Evolutionary conservation across 164 flowering plant species (phyloP).

Genomic region (Pachysandra terminalis): DNA sequence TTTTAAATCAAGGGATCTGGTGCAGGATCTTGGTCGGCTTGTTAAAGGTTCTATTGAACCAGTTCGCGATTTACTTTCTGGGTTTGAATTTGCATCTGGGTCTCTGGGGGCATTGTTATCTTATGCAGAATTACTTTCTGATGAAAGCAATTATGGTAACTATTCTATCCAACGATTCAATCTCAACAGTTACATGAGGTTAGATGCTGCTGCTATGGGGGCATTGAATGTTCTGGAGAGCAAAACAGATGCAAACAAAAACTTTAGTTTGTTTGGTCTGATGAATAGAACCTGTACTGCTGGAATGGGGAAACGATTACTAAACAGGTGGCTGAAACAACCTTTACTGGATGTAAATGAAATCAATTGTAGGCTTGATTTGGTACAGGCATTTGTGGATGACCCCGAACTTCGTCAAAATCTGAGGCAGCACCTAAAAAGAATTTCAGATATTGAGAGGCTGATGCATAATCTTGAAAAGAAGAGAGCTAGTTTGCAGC

Average conservation of each 20-base stretch:
- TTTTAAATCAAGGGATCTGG: conserved; percentile 78
- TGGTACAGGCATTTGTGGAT: conserved; percentile 94
- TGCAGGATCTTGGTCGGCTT: conserved; percentile 83
- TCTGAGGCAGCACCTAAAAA: conserved; percentile 87
- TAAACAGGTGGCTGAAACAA: conserved; percentile 96
- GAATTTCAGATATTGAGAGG: conserved; percentile 86
- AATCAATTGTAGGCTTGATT: conserved; percentile 73
- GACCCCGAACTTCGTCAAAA: conserved; percentile 87
- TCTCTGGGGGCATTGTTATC: conserved; percentile 75
- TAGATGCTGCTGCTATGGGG: conserved; percentile 96
- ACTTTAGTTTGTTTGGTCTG: conserved; percentile 88
- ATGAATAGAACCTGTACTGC: conserved; percentile 98
- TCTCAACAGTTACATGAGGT: conserved; percentile 81
- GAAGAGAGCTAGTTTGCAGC: conserved; percentile 71
- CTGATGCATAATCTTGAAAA: conserved; percentile 63
- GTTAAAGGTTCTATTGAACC: conserved; percentile 88
- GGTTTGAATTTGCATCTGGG: conserved; percentile 69
- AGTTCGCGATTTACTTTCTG: conserved; percentile 68
- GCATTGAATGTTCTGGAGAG: conserved; percentile 91
- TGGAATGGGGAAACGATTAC: conserved; percentile 92
- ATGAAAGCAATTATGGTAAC: conserved; percentile 83
- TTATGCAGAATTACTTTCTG: conserved; percentile 83
- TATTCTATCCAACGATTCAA: conserved; percentile 53
- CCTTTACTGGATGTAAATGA: conserved; percentile 79
- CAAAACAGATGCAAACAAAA: conserved; percentile 96